Conservation (phyloP, 1,139 yeast genomes). For the Hansenula sp. region DNA sequence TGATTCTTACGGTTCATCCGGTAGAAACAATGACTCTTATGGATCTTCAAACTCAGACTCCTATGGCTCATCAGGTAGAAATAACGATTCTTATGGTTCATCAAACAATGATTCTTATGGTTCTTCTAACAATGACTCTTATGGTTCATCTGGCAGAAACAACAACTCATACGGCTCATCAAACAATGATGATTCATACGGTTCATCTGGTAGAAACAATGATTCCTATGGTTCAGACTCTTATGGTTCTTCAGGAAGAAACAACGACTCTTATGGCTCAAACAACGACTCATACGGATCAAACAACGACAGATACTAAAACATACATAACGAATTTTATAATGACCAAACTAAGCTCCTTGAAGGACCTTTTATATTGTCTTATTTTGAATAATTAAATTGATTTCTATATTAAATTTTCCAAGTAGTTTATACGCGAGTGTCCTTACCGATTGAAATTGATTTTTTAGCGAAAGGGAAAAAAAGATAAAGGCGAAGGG, state of each 20-base stretch:
- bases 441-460: not conserved
- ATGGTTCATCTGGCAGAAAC: conserved; percentile 14
- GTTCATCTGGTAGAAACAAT: conserved; percentile 14
- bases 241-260: conserved; percentile 22
- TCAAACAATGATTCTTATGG: conserved; percentile 12
- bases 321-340: too few species aligned
- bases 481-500: not conserved
- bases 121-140: conserved; percentile 13
- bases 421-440: not conserved
- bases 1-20: conserved; percentile 23
- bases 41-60: conserved; percentile 9
- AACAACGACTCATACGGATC: conserved; percentile 1
- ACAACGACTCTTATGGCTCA: too few species aligned
- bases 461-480: not conserved
- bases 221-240: conserved; percentile 15
- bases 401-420: not conserved
- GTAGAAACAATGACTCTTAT: not conserved
- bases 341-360: too few species aligned
- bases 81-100: conserved; percentile 8
- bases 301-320: too few species aligned
- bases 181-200: conserved; percentile 15
- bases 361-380: too few species aligned
- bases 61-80: conserved; percentile 22
- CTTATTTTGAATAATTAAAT: too few species aligned
- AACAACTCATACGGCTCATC: conserved; percentile 3